Evolutionary conservation across 2,329 filamentous ascomycete species (phyloP).

Genomic region (Cercospora nicotianae): DNA sequence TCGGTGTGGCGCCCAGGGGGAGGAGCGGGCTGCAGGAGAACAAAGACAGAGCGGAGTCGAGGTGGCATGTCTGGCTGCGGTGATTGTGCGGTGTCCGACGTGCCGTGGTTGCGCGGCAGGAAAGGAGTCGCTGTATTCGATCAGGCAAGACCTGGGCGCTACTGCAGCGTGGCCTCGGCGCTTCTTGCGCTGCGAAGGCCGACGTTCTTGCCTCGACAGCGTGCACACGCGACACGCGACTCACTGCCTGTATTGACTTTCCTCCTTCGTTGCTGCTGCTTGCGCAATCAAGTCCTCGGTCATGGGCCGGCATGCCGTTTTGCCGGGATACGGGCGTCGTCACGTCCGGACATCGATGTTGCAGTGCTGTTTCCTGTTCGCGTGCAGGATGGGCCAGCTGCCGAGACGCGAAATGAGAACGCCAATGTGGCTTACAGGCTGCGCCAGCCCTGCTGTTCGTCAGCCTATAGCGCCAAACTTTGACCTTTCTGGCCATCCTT

Average conservation of each 20-base stretch:
- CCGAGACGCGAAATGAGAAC: slow-evolving; percentile 4
- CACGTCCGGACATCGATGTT: background rate
- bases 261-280: background rate
- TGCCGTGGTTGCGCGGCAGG: background rate
- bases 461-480: background rate
- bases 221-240: background rate
- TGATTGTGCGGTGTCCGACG: background rate
- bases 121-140: background rate
- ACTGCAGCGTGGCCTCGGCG: background rate
- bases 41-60: background rate
- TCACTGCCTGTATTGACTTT: background rate
- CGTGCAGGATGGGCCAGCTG: background rate
- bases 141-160: background rate
- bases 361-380: background rate
- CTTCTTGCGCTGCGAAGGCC: background rate
- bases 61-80: background rate
- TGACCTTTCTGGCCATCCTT: background rate
- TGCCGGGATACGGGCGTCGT: background rate
- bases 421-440: background rate
- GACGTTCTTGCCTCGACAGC: background rate
- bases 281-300: background rate
- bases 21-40: background rate
- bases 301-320: background rate
- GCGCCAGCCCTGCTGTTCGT: background rate
- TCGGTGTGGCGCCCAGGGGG: background rate